Conservation (phyloP, 1,284 basidiomycete species). For the Ganoderma sp. region DNA sequence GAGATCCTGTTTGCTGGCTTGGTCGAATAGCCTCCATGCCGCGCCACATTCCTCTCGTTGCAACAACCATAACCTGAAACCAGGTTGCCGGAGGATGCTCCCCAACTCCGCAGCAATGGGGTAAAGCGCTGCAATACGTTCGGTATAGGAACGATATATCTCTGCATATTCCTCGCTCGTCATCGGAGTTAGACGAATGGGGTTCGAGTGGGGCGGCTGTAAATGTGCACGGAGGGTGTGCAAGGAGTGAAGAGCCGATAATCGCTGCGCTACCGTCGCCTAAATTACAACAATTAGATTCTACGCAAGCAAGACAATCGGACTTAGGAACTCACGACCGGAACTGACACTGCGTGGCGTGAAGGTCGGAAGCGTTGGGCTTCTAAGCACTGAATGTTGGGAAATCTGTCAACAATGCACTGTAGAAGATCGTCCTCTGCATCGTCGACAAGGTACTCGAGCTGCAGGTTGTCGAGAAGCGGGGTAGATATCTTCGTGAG, state of each 20-base stretch:
- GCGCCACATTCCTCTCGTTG: not conserved
- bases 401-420: not conserved
- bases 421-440: not conserved
- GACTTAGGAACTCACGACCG: constrained; percentile 61
- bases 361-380: not conserved
- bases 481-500: not conserved
- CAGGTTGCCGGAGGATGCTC: not conserved
- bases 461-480: not conserved
- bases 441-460: not conserved
- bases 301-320: constrained; percentile 45
- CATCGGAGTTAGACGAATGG: not conserved
- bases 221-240: not conserved
- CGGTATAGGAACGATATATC: too few relatives aligned
- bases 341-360: too few relatives aligned
- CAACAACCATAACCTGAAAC: not conserved
- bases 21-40: not conserved
- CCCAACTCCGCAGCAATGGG: too few relatives aligned
- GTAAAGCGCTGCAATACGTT: too few relatives aligned
- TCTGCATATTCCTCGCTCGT: too few relatives aligned
- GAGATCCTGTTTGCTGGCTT: not conserved
- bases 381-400: not conserved
- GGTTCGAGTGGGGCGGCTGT: not conserved
- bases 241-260: not conserved
- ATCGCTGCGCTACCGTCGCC: not conserved
- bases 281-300: not conserved